Base-by-base conservation (phyloP, 257 asterid species). In the Craterostigma plantagineum region DNA sequence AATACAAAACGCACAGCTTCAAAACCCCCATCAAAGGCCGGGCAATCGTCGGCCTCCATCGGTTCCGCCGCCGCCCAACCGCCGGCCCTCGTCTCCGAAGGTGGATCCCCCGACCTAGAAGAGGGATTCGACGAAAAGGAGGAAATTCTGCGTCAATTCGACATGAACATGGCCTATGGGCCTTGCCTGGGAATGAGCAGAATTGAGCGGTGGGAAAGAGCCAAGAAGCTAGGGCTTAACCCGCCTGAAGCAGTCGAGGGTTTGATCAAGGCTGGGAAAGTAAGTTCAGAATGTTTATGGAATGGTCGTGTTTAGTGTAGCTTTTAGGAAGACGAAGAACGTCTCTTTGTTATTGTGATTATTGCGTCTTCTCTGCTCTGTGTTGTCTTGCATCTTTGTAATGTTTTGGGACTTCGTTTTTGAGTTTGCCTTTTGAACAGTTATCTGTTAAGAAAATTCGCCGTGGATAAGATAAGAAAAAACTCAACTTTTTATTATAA, bases 141-240 rank as follows among this genome's bases (percentile, higher is more conserved):
- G 70, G 70, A 56, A 50, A 43, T 68, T 48, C 66, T 82, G 15
- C 70, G 85, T 69, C 82, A 70, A 48, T 78, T 82, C 33, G 95
- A 82, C 69, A 38, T 75, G 85, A 75, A 76, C 70, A 72, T 75
- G 79, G 76, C 63, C 8, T 82, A 70, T 37, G 95, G 95, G 35
- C 91, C 95, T 7, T 82, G 94, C 69, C 33, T 82, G 38, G 95
- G 95, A 51, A 66, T 82, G 77, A 59, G 46, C 55, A 66, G 92
- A 42, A 60, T 72, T 42, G 92, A 64, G 0, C 85, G 95, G 7
- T 82, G 85, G 91, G 72, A 70, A 34, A 77, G 92, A 11, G 85
- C 95, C 17, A 51, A 52, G 11, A 52, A 58, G 30, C 33, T 68
- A 51, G 95, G 92, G 11, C 49, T 78, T 57, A 51, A 67, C 23